phyloP scores from a whole-genome alignment of 2,329 filamentous ascomycete species.

The Penicillium sp. region DNA sequence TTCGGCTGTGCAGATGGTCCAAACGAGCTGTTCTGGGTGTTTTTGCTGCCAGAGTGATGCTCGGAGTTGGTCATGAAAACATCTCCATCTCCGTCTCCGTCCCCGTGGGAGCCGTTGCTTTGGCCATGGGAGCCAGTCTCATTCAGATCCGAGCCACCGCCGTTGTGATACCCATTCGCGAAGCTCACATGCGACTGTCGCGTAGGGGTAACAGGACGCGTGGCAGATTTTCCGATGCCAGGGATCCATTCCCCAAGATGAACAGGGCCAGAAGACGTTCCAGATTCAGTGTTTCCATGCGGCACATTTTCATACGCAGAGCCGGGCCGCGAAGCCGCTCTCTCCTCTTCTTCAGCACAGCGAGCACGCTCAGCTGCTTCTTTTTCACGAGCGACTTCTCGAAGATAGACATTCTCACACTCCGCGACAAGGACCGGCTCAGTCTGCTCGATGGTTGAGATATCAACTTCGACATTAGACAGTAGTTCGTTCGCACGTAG shows the following conservation, averaged over 20 bases:
- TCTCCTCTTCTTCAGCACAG: slow-evolving; percentile 4
- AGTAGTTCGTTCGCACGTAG: slow-evolving; percentile 88
- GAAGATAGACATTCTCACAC: slow-evolving; percentile 76
- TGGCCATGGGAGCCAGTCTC: slow-evolving; percentile 41
- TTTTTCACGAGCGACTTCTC: slow-evolving; percentile 68
- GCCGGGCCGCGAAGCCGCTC: slow-evolving; percentile 45
- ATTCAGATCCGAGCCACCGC: slow-evolving; percentile 41
- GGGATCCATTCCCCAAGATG: slow-evolving; percentile 65
- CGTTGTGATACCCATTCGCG: slow-evolving; percentile 55
- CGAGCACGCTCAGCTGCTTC: slow-evolving; percentile 20
- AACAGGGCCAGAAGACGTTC: slow-evolving; percentile 50
- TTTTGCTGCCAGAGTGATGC: slow-evolving; percentile 39
- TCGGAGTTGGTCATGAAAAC: slow-evolving; percentile 60
- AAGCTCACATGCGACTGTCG: slow-evolving; percentile 48
- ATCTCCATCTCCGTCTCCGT: slow-evolving; percentile 53
- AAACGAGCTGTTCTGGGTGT: slow-evolving; percentile 50
- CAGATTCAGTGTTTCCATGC: slow-evolving; percentile 54
- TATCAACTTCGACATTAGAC: slow-evolving; percentile 91
- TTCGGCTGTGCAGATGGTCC: slow-evolving; percentile 51
- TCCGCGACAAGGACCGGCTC: slow-evolving; percentile 64
- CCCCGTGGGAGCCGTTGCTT: slow-evolving; percentile 57
- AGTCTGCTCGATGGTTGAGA: slow-evolving; percentile 67
- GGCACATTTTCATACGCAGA: slow-evolving; percentile 53
- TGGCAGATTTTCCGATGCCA: slow-evolving; percentile 49
- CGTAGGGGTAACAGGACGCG: slow-evolving; percentile 54